These are phyloP conservation scores for Microcera coccophila DNA, from an alignment of 2,329 filamentous ascomycete genomes.

Conservation along the genomic window DNA sequence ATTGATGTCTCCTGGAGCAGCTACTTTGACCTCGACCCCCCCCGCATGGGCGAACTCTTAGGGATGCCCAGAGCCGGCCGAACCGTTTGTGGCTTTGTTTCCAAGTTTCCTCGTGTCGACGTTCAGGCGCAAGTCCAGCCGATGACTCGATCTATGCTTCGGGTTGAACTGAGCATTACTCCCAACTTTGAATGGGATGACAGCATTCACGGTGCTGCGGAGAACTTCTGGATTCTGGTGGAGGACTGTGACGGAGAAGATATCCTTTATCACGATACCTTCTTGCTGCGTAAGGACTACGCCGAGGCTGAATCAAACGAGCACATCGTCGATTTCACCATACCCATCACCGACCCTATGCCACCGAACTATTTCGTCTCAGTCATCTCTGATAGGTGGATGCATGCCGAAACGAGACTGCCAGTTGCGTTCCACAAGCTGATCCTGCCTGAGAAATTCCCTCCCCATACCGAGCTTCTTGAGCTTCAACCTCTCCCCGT, in stretches of 20 bases:
- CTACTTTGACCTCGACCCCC: constrained; percentile 95
- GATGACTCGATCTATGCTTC: constrained; percentile 88
- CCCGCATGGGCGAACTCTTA: constrained; percentile 90
- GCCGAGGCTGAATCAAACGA: constrained; percentile 82
- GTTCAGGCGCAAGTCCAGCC: constrained; percentile 92
- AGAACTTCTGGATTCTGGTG: constrained; percentile 95
- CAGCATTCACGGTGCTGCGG: constrained; percentile 76
- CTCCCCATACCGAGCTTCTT: constrained; percentile 84
- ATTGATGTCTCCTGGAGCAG: constrained; percentile 91
- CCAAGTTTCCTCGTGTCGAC: constrained; percentile 90
- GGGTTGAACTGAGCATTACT: constrained; percentile 83
- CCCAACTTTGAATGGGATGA: constrained; percentile 98
- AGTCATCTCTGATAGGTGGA: constrained; percentile 92
- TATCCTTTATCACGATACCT: constrained; percentile 90
- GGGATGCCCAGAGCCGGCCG: constrained; percentile 86
- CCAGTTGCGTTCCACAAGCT: constrained; percentile 94
- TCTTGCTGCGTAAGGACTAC: constrained; percentile 86
- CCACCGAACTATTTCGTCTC: constrained; percentile 98
- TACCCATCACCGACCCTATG: constrained; percentile 95
- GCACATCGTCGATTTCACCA: constrained; percentile 92
- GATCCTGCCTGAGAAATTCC: constrained; percentile 91
- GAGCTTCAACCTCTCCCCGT: constrained; percentile 90
- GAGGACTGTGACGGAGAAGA: constrained; percentile 98
- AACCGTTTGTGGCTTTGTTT: constrained; percentile 77
- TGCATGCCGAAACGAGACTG: constrained; percentile 93